Conservation (phyloP, 2,329 filamentous ascomycete genomes). For the Pseudomassariella vexata region DNA sequence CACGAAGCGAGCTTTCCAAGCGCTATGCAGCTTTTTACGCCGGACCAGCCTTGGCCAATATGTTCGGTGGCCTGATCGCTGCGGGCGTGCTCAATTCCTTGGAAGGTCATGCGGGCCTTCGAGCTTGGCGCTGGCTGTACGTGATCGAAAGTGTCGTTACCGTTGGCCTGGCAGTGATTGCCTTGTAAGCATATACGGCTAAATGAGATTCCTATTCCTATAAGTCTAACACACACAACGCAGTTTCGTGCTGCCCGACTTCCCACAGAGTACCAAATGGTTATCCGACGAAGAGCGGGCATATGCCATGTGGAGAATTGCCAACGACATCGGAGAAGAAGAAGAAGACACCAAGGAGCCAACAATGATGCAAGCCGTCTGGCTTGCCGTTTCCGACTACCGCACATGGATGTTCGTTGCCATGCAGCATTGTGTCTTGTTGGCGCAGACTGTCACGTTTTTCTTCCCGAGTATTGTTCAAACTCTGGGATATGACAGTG, state of each 20-base stretch:
- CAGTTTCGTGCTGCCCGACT: constrained; percentile 34
- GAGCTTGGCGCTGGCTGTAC: constrained; percentile 26
- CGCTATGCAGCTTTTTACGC: constrained; percentile 41
- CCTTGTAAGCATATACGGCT: no score
- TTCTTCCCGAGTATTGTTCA: constrained; percentile 42
- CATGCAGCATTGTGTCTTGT: constrained; percentile 21
- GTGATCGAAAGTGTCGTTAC: constrained; percentile 35
- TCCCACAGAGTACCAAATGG: constrained; percentile 4
- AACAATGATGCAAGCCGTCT: constrained; percentile 23
- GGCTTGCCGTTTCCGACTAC: constrained; percentile 24
- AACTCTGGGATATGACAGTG: constrained; percentile 37
- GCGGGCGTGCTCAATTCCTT: constrained; percentile 39
- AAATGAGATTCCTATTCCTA: no score
- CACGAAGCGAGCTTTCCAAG: constrained; percentile 34
- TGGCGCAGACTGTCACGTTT: constrained; percentile 33
- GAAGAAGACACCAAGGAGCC: constrained; percentile 19
- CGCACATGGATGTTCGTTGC: constrained; percentile 25
- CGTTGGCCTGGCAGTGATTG: constrained; percentile 24
- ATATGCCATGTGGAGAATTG: constrained; percentile 29
- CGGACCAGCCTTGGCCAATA: constrained; percentile 40
- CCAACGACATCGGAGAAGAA: constrained; percentile 22
- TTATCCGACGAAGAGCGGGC: constrained; percentile 4
- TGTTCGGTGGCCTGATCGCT: constrained; percentile 43
- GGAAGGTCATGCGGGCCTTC: constrained; percentile 14
- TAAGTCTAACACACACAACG: no score